These are phyloP conservation scores for Pogostemon cablin DNA, from an alignment of 257 asterid genomes.

Conservation along the genomic window DNA sequence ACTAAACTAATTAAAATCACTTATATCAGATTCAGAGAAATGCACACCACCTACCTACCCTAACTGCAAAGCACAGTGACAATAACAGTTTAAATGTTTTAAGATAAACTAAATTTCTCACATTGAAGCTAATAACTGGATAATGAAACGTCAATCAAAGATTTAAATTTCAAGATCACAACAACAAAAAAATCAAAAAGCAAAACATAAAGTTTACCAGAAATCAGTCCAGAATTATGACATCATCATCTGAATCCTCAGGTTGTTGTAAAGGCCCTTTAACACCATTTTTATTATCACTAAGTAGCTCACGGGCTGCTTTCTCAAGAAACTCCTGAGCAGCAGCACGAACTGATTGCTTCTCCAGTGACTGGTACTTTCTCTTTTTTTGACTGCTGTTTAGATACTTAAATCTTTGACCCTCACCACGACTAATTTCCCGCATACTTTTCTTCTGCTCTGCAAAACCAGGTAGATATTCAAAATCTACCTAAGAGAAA, in stretches of 20 bases:
- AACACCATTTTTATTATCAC: slow-evolving; percentile 68
- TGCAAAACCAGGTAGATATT: slow-evolving; percentile 54
- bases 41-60: background rate
- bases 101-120: slow-evolving; percentile 26
- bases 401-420: slow-evolving; percentile 43
- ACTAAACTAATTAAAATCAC: slow-evolving; percentile 4
- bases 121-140: slow-evolving; percentile 1
- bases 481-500: slow-evolving; percentile 38
- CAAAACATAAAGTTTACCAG: slow-evolving; percentile 54
- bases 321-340: slow-evolving; percentile 97
- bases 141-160: slow-evolving; percentile 19
- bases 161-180: slow-evolving; percentile 27
- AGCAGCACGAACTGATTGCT: slow-evolving; percentile 75
- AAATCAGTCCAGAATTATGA: slow-evolving; percentile 58
- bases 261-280: slow-evolving; percentile 75
- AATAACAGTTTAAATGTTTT: background rate
- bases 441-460: slow-evolving; percentile 89
- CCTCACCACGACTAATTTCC: slow-evolving; percentile 70
- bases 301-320: slow-evolving; percentile 90
- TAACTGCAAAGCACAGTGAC: background rate
- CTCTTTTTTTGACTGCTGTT: slow-evolving; percentile 77
- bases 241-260: slow-evolving; percentile 68
- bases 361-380: slow-evolving; percentile 65
- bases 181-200: slow-evolving; percentile 11
- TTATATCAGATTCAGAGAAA: background rate